Percentiles rank a stretch among this genome's conserved stretches.
These are phyloP conservation scores for Xylariaceae sp. DNA, from an alignment of 2,329 filamentous ascomycete species.

Conservation along the genomic window DNA sequence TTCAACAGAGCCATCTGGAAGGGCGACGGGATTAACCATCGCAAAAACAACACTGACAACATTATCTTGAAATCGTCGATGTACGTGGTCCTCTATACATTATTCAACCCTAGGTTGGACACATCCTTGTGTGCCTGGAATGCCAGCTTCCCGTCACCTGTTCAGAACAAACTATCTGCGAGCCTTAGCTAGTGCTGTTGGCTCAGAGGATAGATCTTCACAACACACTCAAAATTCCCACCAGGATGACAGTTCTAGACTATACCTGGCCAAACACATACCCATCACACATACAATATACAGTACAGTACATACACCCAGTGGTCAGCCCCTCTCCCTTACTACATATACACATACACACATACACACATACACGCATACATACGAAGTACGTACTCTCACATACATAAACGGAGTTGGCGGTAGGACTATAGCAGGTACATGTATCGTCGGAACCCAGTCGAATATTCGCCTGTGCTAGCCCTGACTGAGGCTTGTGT, in stretches of 20 bases:
- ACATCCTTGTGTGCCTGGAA: background rate
- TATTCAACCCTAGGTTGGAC: background rate
- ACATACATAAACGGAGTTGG: background rate
- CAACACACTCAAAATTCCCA: background rate
- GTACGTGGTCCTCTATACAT: background rate
- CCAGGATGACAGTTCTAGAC: background rate
- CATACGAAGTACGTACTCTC: no score
- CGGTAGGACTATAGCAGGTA: background rate
- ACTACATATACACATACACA: no score
- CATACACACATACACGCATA: no score
- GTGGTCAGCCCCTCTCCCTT: background rate
- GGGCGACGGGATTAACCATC: background rate
- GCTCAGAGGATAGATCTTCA: background rate
- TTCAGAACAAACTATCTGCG: background rate
- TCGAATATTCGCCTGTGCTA: constrained; percentile 9
- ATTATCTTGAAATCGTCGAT: background rate
- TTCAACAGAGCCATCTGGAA: background rate
- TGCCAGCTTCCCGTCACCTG: background rate
- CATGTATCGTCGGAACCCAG: background rate
- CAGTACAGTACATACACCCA: background rate
- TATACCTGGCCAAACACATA: background rate
- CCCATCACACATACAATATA: no score
- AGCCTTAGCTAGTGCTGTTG: background rate
- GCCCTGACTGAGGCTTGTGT: constrained; percentile 31
- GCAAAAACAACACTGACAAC: background rate